Percentiles rank a stretch among this genome's conserved stretches.
Evolutionary conservation across 2,329 filamentous ascomycete species (phyloP).

Genomic region (Pseudohalonectria lignicola): DNA sequence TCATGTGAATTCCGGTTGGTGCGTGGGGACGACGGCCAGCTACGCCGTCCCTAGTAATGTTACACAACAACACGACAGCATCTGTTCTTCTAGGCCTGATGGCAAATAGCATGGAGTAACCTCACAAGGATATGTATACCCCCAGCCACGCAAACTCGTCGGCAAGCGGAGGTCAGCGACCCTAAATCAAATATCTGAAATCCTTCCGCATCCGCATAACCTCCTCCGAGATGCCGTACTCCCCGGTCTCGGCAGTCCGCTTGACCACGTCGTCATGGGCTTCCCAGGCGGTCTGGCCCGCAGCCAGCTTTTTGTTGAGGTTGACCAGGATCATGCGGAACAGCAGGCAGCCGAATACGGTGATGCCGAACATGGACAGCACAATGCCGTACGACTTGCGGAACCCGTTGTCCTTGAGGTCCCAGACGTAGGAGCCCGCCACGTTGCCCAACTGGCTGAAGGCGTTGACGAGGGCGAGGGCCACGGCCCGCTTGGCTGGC

Average conservation of each 20-base stretch:
- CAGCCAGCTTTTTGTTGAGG: constrained; percentile 29
- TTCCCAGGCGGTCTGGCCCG: constrained; percentile 26
- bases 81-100: too few species aligned
- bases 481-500: constrained; percentile 49
- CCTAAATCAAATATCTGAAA: constrained; percentile 35
- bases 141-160: too few species aligned
- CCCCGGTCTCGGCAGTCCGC: constrained; percentile 25
- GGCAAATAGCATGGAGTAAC: too few species aligned
- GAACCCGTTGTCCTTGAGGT: constrained; percentile 46
- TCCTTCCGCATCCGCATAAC: constrained; percentile 29
- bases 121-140: too few species aligned
- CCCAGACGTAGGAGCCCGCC: constrained; percentile 7
- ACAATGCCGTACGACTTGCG: constrained; percentile 56
- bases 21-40: too few species aligned
- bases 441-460: constrained; percentile 44
- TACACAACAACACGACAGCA: too few species aligned
- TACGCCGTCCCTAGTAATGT: too few species aligned
- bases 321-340: constrained; percentile 34
- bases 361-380: constrained; percentile 50
- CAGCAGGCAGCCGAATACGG: constrained; percentile 37
- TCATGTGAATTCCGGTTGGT: too few species aligned
- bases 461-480: constrained; percentile 49
- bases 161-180: too few species aligned
- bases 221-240: constrained; percentile 27
- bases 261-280: constrained; percentile 23